Evolutionary conservation across 2,329 filamentous ascomycete species (phyloP).

Genomic region (Venturia asperata): DNA sequence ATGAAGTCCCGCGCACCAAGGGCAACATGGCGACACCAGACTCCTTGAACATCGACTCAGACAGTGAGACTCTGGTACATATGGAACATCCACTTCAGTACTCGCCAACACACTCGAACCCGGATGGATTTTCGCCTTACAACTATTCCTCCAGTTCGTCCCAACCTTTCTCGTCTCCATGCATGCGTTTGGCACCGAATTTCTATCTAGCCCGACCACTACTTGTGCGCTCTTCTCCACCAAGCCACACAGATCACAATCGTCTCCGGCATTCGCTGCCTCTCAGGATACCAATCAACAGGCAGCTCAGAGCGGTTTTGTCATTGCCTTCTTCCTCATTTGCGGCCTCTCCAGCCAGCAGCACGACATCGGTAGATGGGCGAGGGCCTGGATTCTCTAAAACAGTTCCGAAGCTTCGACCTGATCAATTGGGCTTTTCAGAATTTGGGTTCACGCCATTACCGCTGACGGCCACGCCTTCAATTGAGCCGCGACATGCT

Average conservation of each 20-base stretch:
- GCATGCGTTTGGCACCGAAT: not conserved
- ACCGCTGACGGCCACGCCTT: not conserved
- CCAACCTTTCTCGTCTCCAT: not conserved
- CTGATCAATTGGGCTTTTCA: not conserved
- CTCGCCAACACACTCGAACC: not conserved
- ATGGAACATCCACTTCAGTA: not conserved
- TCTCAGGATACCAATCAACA: not conserved
- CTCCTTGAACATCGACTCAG: not conserved
- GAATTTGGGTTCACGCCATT: constrained; percentile 1
- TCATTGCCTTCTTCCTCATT: not conserved
- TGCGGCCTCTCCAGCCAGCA: not conserved
- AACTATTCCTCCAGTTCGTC: not conserved
- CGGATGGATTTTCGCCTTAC: not conserved
- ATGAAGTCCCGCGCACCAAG: not conserved
- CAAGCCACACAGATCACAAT: not conserved
- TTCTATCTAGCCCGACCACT: not conserved
- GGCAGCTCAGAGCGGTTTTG: not conserved
- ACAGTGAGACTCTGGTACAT: not conserved
- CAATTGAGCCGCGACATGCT: not conserved
- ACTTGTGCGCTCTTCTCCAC: not conserved
- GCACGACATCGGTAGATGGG: not conserved
- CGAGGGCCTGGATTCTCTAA: not conserved
- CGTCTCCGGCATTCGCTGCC: not conserved
- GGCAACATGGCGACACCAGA: not conserved
- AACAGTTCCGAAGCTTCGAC: not conserved